Base-by-base conservation (phyloP, 768 basidiomycete genomes). In the Tulasnella sp. region DNA sequence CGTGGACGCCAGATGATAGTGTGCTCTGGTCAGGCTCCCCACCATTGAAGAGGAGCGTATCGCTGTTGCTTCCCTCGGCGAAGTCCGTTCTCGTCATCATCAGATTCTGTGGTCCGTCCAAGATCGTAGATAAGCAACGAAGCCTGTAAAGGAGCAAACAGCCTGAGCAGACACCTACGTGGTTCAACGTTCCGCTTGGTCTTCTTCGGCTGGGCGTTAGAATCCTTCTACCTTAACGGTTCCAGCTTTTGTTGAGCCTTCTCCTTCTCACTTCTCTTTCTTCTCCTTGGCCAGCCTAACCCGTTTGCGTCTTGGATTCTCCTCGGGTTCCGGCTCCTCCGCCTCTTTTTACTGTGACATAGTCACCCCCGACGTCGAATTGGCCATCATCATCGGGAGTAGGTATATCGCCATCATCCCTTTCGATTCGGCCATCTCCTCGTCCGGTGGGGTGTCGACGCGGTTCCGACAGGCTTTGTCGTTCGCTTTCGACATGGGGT, bases 11-110 rank as follows among this genome's bases (percentile, higher is more conserved):
- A 77, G 17, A 78, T 19, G 39, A 77, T 39, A 31, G 71, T 25
- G 17, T 64, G 25, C 40, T 77, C 77, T n/a, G n/a, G n/a, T n/a
- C n/a, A n/a, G 38, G 58, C 77, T 3, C 77, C 52, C 77, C 77
- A 77, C 25, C 42, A 77, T 37, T 77, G 36, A 1, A 77, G 52
- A 15, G 77, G 77, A 39, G 15, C 36, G 64, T 9, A 70, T 42
- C 67, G 49, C 14, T 38, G 36, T 8, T 77, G 77, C 31, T 78
- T 78, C 34, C 77, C 40, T 36, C 77, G 17, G 9, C 77, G 49
- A 14, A 42, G 22, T 22, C 38, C 72, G 29, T 71, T 39, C 8
- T 22, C 67, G 74, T 75, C 29, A 9, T 36, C 39, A 34, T 67
- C 54, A n/a, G n/a, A n/a, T n/a, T n/a, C n/a, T n/a, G 42, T 42